phyloP scores from a whole-genome alignment of 2,329 filamentous ascomycete species.

The Chrysoporthe puriensis region DNA sequence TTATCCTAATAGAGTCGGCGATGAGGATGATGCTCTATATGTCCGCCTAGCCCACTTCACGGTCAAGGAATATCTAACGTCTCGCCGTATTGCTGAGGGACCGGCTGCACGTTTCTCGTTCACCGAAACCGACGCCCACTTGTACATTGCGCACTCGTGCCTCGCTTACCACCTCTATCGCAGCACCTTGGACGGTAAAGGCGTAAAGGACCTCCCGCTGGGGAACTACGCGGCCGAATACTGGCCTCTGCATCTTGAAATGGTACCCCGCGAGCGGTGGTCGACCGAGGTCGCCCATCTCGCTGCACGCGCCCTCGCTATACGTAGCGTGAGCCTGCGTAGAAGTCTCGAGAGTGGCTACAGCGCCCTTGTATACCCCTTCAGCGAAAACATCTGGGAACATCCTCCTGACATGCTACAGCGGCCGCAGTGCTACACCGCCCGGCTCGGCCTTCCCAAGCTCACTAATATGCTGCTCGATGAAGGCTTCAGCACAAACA shows the following conservation, averaged over 20 bases:
- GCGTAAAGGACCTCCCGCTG: not conserved
- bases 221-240: not conserved
- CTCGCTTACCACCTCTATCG: not conserved
- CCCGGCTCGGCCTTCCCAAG: not conserved
- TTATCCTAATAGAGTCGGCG: too few relatives aligned
- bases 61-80: not conserved
- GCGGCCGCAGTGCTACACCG: not conserved
- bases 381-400: too few relatives aligned
- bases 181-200: not conserved
- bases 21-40: too few relatives aligned
- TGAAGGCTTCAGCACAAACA: not conserved
- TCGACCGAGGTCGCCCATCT: not conserved
- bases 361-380: too few relatives aligned
- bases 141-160: not conserved
- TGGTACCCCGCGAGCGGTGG: not conserved
- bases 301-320: not conserved
- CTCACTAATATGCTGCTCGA: not conserved
- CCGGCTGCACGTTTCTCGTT: not conserved
- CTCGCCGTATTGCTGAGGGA: not conserved
- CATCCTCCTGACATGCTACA: too few relatives aligned
- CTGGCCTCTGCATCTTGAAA: not conserved
- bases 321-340: not conserved
- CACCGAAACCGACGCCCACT: not conserved
- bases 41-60: not conserved
- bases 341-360: not conserved